Conservation (phyloP, 345 rosid genomes). For the Tarenaya hassleriana region DNA sequence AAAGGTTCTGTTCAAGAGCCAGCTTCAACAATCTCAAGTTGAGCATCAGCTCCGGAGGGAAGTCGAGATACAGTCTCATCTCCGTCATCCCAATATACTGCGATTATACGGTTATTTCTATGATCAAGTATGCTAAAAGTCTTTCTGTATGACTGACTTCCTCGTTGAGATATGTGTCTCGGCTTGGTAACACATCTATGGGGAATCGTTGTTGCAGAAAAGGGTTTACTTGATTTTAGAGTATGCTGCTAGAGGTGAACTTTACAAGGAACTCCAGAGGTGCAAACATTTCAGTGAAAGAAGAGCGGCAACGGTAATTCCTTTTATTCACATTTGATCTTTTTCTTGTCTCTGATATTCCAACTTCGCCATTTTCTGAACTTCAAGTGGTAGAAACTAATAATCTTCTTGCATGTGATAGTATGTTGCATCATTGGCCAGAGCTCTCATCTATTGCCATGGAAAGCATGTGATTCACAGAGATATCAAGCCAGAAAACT, state of each 20-base stretch:
- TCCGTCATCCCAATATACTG: conserved; percentile 78
- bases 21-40: conserved; percentile 89
- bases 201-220: conserved; percentile 43
- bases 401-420: conserved; percentile 21
- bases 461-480: conserved; percentile 98
- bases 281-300: conserved; percentile 88
- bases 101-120: conserved; percentile 91
- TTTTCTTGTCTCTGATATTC: background rate
- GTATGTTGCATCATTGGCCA: conserved; percentile 97
- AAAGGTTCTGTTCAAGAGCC: conserved; percentile 86
- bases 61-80: conserved; percentile 94
- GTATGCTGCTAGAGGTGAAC: conserved; percentile 87
- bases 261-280: conserved; percentile 83
- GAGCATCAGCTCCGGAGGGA: conserved; percentile 90
- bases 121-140: conserved; percentile 62
- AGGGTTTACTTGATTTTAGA: conserved; percentile 77
- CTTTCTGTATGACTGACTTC: background rate
- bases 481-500: conserved; percentile 97
- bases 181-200: background rate
- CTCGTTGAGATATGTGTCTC: background rate
- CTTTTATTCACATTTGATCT: too few species aligned
- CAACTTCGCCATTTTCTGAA: too few species aligned
- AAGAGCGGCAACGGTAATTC: conserved; percentile 84
- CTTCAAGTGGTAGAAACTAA: background rate
- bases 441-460: conserved; percentile 96